A percentile compares a stretch with the other conserved stretches of the same genome.
phyloP scores from a whole-genome alignment of 345 rosid species.

The Cochlearia excelsa region DNA sequence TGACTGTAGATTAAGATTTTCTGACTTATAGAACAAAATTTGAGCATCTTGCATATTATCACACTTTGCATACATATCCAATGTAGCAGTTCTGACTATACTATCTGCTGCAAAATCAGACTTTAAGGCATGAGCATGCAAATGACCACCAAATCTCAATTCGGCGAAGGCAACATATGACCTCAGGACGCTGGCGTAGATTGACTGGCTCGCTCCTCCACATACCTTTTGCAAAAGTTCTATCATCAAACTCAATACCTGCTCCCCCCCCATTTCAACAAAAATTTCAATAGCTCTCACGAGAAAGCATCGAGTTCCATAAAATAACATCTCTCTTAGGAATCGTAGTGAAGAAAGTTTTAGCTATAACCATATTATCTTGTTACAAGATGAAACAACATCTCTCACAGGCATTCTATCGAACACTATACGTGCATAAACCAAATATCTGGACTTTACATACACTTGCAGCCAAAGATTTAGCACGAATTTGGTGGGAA shows the following conservation, averaged over 20 bases:
- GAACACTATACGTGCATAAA: constrained; percentile 55
- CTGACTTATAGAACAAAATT: constrained; percentile 61
- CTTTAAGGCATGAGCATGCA: constrained; percentile 83
- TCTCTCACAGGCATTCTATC: constrained; percentile 62
- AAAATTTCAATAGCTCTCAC: constrained; percentile 51
- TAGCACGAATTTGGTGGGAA: constrained; percentile 58
- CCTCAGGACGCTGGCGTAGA: constrained; percentile 78
- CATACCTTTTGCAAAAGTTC: constrained; percentile 57
- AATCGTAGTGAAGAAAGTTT: constrained; percentile 47
- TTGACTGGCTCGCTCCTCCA: constrained; percentile 69
- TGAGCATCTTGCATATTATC: constrained; percentile 60
- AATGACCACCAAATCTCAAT: constrained; percentile 61
- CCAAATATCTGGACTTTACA: constrained; percentile 44
- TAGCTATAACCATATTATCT: constrained; percentile 58
- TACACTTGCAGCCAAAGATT: constrained; percentile 74
- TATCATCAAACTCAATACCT: constrained; percentile 43
- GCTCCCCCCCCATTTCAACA: constrained; percentile 53
- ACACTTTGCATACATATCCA: constrained; percentile 96
- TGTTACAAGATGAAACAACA: constrained; percentile 73
- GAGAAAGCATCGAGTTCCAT: constrained; percentile 88
- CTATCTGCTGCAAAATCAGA: constrained; percentile 54
- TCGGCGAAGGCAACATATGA: constrained; percentile 69
- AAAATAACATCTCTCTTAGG: constrained; percentile 70
- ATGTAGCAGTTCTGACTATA: constrained; percentile 76
- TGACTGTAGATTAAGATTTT: constrained; percentile 58